Conservation (phyloP, 306 rosid genomes). For the Cercis canadensis region DNA sequence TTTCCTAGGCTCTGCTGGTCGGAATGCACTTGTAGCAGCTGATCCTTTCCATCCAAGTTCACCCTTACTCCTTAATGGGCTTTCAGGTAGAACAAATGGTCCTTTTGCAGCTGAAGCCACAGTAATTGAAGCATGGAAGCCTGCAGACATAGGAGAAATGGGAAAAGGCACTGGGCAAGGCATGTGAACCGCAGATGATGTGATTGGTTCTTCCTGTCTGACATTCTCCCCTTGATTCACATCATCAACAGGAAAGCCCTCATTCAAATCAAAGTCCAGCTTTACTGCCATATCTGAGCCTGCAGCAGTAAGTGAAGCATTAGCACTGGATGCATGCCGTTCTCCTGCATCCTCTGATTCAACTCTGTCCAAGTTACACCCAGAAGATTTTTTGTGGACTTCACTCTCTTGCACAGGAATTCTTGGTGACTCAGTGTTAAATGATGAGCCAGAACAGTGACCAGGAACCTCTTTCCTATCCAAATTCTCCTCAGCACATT, state of each 20-base stretch:
- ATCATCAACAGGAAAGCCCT: slow-evolving; percentile 84
- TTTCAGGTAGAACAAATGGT: slow-evolving; percentile 75
- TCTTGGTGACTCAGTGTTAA: slow-evolving; percentile 31
- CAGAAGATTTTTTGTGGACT: slow-evolving; percentile 35
- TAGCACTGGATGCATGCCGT: slow-evolving; percentile 33
- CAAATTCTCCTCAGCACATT: slow-evolving; percentile 35
- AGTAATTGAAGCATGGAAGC: slow-evolving; percentile 78
- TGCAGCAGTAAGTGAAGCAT: slow-evolving; percentile 36
- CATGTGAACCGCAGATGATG: slow-evolving; percentile 60
- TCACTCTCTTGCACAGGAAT: slow-evolving; percentile 37
- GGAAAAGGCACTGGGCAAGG: slow-evolving; percentile 69
- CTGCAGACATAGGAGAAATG: slow-evolving; percentile 61
- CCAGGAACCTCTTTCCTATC: slow-evolving; percentile 34
- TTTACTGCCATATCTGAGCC: slow-evolving; percentile 55
- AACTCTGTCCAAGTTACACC: slow-evolving; percentile 36
- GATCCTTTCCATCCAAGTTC: slow-evolving; percentile 99
- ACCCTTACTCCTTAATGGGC: slow-evolving; percentile 64
- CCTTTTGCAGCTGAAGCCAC: slow-evolving; percentile 95
- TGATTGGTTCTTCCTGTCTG: slow-evolving; percentile 49
- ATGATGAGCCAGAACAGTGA: slow-evolving; percentile 31
- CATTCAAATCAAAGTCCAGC: slow-evolving; percentile 91
- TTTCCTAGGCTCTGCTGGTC: slow-evolving; percentile 94
- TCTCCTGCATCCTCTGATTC: slow-evolving; percentile 51
- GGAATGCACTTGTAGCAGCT: slow-evolving; percentile 95
- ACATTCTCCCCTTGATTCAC: slow-evolving; percentile 61